These are phyloP conservation scores for Claviceps cyperi DNA, from an alignment of 2,329 filamentous ascomycete species.

Conservation along the genomic window DNA sequence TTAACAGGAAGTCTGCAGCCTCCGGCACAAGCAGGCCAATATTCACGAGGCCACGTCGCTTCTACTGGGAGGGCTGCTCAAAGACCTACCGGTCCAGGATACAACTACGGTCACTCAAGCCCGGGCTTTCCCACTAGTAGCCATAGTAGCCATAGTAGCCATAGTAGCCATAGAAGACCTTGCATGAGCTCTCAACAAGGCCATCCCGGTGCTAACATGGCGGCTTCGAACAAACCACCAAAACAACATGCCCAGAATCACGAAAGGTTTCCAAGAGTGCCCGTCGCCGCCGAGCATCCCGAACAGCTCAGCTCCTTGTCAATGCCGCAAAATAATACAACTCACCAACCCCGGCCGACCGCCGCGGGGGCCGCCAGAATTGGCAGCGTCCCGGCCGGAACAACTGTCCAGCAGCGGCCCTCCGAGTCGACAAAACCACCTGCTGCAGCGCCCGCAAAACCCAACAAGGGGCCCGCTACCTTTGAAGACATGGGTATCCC, in stretches of 20 bases:
- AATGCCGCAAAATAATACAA: slow-evolving; percentile 9
- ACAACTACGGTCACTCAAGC: slow-evolving; percentile 24
- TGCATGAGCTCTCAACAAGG: slow-evolving; percentile 12
- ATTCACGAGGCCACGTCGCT: slow-evolving; percentile 24
- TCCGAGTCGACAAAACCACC: slow-evolving; percentile 5
- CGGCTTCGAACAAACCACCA: slow-evolving; percentile 18
- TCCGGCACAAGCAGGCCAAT: slow-evolving; percentile 13
- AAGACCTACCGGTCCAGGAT: slow-evolving; percentile 9
- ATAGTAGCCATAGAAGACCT: slow-evolving; percentile 9
- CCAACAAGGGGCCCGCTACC: slow-evolving; percentile 69
- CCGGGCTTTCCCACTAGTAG: slow-evolving; percentile 16
- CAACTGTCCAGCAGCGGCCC: slow-evolving; percentile 8
- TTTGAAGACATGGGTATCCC: slow-evolving; percentile 98
- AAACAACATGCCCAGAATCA: slow-evolving; percentile 13
- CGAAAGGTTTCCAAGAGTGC: slow-evolving; percentile 18
- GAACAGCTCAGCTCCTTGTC: slow-evolving; percentile 21
- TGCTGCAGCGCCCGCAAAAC: slow-evolving; percentile 20
- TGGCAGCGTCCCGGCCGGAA: slow-evolving; percentile 24
- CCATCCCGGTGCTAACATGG: slow-evolving; percentile 16
- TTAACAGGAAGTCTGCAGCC: slow-evolving; percentile 33
- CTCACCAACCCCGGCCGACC: slow-evolving; percentile 8
- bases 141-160: no score
- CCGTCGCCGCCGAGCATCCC: slow-evolving; percentile 16
- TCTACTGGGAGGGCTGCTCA: slow-evolving; percentile 33
- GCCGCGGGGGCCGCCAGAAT: slow-evolving; percentile 15